phyloP scores from a whole-genome alignment of 2,329 filamentous ascomycete species.

The Diaporthe caulivora region DNA sequence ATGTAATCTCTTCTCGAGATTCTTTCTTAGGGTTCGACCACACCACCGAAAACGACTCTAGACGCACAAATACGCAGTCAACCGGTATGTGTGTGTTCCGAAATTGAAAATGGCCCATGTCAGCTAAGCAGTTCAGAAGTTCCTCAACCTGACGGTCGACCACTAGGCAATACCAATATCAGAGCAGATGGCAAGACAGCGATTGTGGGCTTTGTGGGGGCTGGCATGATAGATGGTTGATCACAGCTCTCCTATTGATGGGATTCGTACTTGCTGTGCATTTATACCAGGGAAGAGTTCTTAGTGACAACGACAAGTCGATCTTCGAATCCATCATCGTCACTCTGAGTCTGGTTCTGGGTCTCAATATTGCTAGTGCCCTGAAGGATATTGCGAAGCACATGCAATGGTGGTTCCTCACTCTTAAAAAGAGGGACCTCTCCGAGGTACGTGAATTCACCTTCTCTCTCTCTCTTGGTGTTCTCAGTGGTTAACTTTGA shows the following conservation, averaged over 20 bases:
- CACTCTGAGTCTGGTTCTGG: not conserved
- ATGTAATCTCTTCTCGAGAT: not conserved
- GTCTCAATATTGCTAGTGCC: conserved; percentile 12
- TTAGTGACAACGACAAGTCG: not conserved
- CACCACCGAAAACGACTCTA: not conserved
- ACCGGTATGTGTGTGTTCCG: not conserved
- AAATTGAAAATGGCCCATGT: not conserved
- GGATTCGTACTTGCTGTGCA: not conserved
- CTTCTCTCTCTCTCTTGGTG: not conserved
- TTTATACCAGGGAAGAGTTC: conserved; percentile 3
- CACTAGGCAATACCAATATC: no score
- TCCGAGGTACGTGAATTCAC: not conserved
- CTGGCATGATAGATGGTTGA: not conserved
- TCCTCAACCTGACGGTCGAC: not conserved
- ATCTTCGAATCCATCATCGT: conserved; percentile 13
- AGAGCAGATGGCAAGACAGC: not conserved
- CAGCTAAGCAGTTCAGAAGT: not conserved
- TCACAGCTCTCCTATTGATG: not conserved
- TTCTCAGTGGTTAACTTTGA: not conserved
- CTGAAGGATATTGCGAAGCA: conserved; percentile 8
- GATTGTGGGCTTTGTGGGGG: not conserved
- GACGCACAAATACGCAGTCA: not conserved
- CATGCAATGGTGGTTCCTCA: conserved; percentile 18
- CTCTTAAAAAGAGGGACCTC: not conserved
- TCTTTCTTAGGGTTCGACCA: not conserved